Conservation (phyloP, 1,284 basidiomycete species). For the Sporisorium graminicola region DNA sequence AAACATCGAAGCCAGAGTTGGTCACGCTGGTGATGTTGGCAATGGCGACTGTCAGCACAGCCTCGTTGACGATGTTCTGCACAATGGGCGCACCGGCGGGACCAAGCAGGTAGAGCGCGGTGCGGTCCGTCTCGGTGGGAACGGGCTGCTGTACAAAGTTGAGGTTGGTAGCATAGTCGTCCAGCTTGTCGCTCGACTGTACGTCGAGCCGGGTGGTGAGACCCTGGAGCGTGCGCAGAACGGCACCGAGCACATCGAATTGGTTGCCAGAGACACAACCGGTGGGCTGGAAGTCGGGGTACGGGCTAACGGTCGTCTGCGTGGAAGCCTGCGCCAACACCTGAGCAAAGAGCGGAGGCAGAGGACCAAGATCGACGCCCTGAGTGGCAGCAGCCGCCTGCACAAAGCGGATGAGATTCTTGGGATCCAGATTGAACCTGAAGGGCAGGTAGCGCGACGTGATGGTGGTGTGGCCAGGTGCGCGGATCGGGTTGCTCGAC, state of each 20-base stretch:
- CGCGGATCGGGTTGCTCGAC: constrained; percentile 75
- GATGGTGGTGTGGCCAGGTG: constrained; percentile 76
- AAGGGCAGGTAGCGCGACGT: constrained; percentile 77
- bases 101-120: constrained; percentile 78
- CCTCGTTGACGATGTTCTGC: constrained; percentile 77
- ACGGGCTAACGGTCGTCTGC: constrained; percentile 75
- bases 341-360: constrained; percentile 76
- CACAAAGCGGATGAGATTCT: constrained; percentile 77
- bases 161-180: constrained; percentile 73
- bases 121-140: constrained; percentile 77
- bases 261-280: constrained; percentile 75
- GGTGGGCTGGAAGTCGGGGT: constrained; percentile 68
- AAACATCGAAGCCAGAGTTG: constrained; percentile 68
- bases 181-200: constrained; percentile 56
- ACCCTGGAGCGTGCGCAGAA: constrained; percentile 76
- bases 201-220: constrained; percentile 75
- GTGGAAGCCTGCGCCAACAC: constrained; percentile 76
- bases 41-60: constrained; percentile 75
- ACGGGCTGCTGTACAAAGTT: constrained; percentile 78
- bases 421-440: constrained; percentile 77
- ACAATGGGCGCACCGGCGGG: constrained; percentile 75
- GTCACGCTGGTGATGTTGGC: constrained; percentile 77
- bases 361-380: constrained; percentile 77
- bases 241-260: constrained; percentile 73
- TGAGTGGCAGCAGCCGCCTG: constrained; percentile 74